A percentile compares a stretch with the other conserved stretches of the same genome.
Evolutionary conservation across 2,329 filamentous ascomycete species (phyloP).

Genomic region (Pyrenophora seminiperda): DNA sequence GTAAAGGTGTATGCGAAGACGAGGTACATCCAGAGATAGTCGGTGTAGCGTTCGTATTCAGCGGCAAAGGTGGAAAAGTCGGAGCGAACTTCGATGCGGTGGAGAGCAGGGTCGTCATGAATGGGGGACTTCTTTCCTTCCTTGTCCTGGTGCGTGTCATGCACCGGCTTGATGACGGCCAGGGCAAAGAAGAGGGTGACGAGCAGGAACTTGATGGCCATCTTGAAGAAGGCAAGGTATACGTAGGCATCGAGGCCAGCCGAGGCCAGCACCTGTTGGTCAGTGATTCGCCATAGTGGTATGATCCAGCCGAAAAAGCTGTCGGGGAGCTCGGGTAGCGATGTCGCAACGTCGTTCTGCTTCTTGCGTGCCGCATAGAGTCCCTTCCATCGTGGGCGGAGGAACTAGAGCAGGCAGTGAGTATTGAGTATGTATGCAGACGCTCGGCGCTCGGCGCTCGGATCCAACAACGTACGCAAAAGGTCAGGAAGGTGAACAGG

Average conservation of each 20-base stretch:
- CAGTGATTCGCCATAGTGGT: constrained; percentile 79
- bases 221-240: constrained; percentile 95
- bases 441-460: constrained; percentile 18
- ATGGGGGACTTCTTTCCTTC: constrained; percentile 38
- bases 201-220: constrained; percentile 83
- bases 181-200: constrained; percentile 82
- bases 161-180: constrained; percentile 82
- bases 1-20: constrained; percentile 96
- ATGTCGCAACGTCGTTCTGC: constrained; percentile 66
- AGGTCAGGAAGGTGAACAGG: constrained; percentile 71
- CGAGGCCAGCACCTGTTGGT: constrained; percentile 86
- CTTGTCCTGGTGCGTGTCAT: constrained; percentile 64
- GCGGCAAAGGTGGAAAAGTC: constrained; percentile 26
- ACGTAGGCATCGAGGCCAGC: constrained; percentile 96
- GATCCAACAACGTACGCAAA: constrained; percentile 74
- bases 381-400: constrained; percentile 88
- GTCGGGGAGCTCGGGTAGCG: constrained; percentile 79
- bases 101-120: constrained; percentile 16
- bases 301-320: constrained; percentile 94
- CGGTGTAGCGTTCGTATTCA: constrained; percentile 51
- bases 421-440: constrained; percentile 31
- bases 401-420: constrained; percentile 60
- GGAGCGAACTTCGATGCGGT: constrained; percentile 29
- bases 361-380: constrained; percentile 89
- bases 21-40: constrained; percentile 89